Base-by-base conservation (phyloP, 2,329 filamentous ascomycete species). In the Botrytis porri region DNA sequence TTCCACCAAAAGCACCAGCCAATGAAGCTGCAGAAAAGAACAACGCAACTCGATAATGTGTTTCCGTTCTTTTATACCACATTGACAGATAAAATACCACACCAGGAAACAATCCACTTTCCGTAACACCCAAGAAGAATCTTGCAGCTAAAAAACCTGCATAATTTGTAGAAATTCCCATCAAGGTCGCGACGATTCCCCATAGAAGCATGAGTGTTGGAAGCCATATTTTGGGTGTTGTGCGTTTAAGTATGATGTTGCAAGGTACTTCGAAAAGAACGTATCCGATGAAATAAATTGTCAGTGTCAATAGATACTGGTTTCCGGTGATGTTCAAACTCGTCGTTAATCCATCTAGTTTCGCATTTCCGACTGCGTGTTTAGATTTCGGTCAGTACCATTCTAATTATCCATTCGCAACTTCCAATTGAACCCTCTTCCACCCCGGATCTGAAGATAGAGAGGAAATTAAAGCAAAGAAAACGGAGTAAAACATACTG, bases 271-370 rank as follows among this genome's bases (percentile, higher is more conserved):
- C 87, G 60, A 89, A 89, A 18, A 88, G 77, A 1, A 88, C 78
- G 76, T 79, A 89, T 61, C 86, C 86, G 59, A 89, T 82, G 77
- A 93, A 93, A 80, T 91, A 93, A 0, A 92, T 80, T 0, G 90
- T 92, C 59, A 92, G 78, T 1, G 89, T 88, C 0, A 87, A 90
- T 1, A 92, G 83, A 73, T 93, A 92, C 76, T 91, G 85, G 63
- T 90, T 87, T 0, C 87, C 88, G 39, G 86, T 85, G 82, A 88
- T 88, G 63, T 85, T 70, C 5, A 89, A 75, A 76, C 89, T 87
- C 6, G 78, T 80, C 0, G 86, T 80, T 64, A 89, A 83, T 41
- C 87, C 87, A 75, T 89, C 87, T 29, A 89, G 84, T 66, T 84
- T 84, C 0, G 87, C 88, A 75, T 89, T 89, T 37, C 86, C 87